Percentiles rank a stretch among this genome's conserved stretches.
Evolutionary conservation across 2,329 filamentous ascomycete genomes (phyloP).

Genomic region (Colletotrichum australisinense): DNA sequence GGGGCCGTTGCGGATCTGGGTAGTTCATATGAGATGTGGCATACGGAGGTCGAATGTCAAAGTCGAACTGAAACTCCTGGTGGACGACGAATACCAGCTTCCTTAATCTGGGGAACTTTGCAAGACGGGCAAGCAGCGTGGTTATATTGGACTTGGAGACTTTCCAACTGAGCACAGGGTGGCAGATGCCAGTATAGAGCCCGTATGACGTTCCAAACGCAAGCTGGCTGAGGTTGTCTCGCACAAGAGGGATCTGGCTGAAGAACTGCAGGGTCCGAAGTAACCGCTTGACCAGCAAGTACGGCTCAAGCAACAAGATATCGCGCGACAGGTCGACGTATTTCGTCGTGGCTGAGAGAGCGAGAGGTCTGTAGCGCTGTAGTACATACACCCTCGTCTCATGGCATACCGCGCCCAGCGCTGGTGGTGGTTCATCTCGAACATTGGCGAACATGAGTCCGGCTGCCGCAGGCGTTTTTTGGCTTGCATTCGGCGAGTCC

Average conservation of each 20-base stretch:
- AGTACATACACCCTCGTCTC: constrained; percentile 57
- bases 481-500: constrained; percentile 55
- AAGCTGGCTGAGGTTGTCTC: constrained; percentile 52
- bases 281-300: constrained; percentile 58
- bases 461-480: constrained; percentile 51
- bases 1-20: constrained; percentile 43
- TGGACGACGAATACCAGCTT: constrained; percentile 58
- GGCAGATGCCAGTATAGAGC: constrained; percentile 56
- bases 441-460: constrained; percentile 60
- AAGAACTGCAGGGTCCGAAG: constrained; percentile 58
- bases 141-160: constrained; percentile 56
- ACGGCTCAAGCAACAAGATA: constrained; percentile 59
- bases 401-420: constrained; percentile 55
- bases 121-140: constrained; percentile 53
- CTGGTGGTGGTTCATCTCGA: constrained; percentile 57
- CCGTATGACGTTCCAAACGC: constrained; percentile 61
- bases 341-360: constrained; percentile 57
- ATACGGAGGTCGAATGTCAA: constrained; percentile 46
- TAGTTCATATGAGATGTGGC: constrained; percentile 20
- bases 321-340: constrained; percentile 58
- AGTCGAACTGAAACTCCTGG: constrained; percentile 60
- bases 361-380: constrained; percentile 56
- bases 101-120: constrained; percentile 53
- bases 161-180: constrained; percentile 58
- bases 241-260: constrained; percentile 56